Percentiles rank a stretch among this genome's conserved stretches.
These are phyloP conservation scores for Euphrasia confusa DNA, from an alignment of 257 asterid genomes.

Conservation along the genomic window DNA sequence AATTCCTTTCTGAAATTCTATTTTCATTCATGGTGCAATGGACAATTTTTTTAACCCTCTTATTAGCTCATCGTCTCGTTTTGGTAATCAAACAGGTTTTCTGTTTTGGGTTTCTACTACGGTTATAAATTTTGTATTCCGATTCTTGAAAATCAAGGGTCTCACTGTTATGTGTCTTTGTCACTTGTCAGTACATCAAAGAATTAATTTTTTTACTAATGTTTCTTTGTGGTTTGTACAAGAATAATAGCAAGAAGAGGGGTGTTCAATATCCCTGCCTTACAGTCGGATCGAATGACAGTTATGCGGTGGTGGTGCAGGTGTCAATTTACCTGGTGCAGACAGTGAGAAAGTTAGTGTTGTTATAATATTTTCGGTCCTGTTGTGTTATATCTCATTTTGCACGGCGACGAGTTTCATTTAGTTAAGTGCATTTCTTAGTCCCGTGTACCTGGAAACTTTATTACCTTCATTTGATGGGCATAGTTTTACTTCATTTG, in stretches of 20 bases:
- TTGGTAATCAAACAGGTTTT: neutral
- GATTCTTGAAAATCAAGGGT: neutral
- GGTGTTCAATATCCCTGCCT: constrained; percentile 25
- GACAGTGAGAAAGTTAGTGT: constrained; percentile 33
- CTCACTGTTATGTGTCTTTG: neutral
- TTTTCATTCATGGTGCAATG: too few species aligned
- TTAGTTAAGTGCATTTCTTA: neutral
- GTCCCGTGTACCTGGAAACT: neutral
- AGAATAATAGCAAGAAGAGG: constrained; percentile 50
- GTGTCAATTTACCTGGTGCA: constrained; percentile 36
- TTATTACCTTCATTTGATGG: neutral
- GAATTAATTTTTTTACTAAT: neutral
- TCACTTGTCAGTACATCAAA: neutral
- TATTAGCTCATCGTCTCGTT: neutral
- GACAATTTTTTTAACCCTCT: neutral
- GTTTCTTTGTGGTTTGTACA: constrained; percentile 9
- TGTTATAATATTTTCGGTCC: constrained; percentile 9
- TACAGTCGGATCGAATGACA: constrained; percentile 43
- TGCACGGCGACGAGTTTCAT: neutral
- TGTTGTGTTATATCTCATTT: neutral
- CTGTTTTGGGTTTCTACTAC: neutral
- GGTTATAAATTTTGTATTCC: neutral
- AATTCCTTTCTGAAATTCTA: neutral
- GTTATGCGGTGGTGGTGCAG: constrained; percentile 40
- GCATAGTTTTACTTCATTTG: too few species aligned